Evolutionary conservation across 495 filamentous ascomycete species (phyloP), one percentile per base, ranked within the genome.

Genomic region (Xylaria intraflava): DNA sequence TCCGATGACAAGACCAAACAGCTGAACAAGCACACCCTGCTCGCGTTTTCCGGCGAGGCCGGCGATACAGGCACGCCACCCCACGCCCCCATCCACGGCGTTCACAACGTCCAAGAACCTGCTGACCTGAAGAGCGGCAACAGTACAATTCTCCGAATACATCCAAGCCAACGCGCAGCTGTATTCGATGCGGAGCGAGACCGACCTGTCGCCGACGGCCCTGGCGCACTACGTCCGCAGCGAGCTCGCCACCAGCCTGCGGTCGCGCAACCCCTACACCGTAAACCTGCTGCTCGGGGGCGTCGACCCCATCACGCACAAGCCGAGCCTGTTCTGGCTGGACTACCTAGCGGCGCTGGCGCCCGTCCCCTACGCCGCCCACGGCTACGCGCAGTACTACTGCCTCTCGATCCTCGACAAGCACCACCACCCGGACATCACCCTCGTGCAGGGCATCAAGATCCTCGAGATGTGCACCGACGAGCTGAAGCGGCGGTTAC

Each of bases 371-470:
- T 98, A 98, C 69, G 94, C 93, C 23, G 93, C 94, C 41, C 93
- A 98, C 61, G 93, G 93, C 52, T 98, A 98, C 72, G 94, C 93
- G 30, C 93, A 98, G 84, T 95, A 95, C 73, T 95, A 95, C 78
- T 95, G 90, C 69, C 78, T 97, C 39, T 94, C 89, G 2, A 91
- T 95, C 56, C 82, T 98, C 17, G 93, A 98, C 74, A 98, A 98
- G 73, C 93, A 97, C 62, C 93, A 98, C 66, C 87, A 97, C 57
- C 92, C 93, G 31, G 83, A 96, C 66, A 96, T 97, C 69, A 72
- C 77, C 48, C 79, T 92, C 20, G 90, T 89, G 44, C 80, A 91
- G 71, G 93, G 93, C 41, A 76, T 94, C 67, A 89, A 95, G 75
- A 80, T 98, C 40, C 76, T 98, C 58, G 80, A 79, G 60, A 87